Percentiles rank a stretch among this genome's conserved stretches.
phyloP scores from a whole-genome alignment of 495 filamentous ascomycete species.

The Lentithecium fluviatile region DNA sequence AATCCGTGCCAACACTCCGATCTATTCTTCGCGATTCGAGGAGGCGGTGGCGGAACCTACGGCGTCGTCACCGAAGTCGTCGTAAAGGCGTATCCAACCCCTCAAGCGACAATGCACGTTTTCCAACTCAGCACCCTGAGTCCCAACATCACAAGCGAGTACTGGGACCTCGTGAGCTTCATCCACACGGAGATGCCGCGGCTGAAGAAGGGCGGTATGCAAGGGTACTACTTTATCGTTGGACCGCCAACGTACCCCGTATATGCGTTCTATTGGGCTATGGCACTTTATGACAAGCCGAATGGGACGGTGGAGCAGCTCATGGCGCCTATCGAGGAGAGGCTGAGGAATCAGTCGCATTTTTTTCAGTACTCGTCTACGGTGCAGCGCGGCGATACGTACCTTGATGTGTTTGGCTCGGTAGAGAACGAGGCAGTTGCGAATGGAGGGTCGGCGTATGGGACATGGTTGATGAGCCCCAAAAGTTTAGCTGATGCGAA shows the following conservation, averaged over 20 bases:
- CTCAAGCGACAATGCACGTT: conserved; percentile 3
- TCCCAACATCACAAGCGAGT: conserved; percentile 15
- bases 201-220: conserved; percentile 31
- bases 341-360: background rate
- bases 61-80: conserved; percentile 28
- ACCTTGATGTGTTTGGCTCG: conserved; percentile 1
- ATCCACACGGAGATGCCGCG: conserved; percentile 22
- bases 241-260: conserved; percentile 19
- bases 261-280: conserved; percentile 13
- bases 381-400: conserved; percentile 6
- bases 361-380: conserved; percentile 12
- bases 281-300: conserved; percentile 29
- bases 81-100: conserved; percentile 27
- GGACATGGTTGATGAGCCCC: conserved; percentile 24
- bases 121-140: conserved; percentile 7
- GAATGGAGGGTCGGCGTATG: conserved; percentile 11
- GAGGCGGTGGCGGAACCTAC: conserved; percentile 31
- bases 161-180: conserved; percentile 26
- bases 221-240: conserved; percentile 31
- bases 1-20: conserved; percentile 28
- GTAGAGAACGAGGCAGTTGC: conserved; percentile 22
- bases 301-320: conserved; percentile 20
- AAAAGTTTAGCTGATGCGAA: conserved; percentile 19
- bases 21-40: conserved; percentile 33
- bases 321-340: conserved; percentile 18